These are phyloP conservation scores for Carpinus viminea DNA, from an alignment of 306 rosid genomes.

Conservation along the genomic window DNA sequence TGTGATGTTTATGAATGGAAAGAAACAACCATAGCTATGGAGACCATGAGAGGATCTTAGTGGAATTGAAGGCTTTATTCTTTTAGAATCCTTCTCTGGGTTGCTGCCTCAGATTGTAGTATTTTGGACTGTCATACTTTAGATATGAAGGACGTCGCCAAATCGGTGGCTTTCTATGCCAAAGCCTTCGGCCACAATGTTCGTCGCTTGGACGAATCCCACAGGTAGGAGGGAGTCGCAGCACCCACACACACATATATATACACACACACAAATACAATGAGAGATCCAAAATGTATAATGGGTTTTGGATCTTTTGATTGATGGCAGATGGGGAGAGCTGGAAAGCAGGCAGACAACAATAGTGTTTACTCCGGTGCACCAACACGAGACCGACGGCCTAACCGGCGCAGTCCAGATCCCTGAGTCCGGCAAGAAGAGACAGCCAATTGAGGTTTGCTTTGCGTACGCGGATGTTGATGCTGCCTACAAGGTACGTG, in stretches of 20 bases:
- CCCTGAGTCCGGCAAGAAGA: constrained; percentile 33
- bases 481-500: constrained; percentile 63
- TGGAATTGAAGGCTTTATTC: no score
- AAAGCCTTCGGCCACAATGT: constrained; percentile 71
- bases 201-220: constrained; percentile 76
- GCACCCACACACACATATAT: no score
- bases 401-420: constrained; percentile 63
- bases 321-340: constrained; percentile 72
- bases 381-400: constrained; percentile 74
- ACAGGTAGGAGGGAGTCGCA: constrained; percentile 32
- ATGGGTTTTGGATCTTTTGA: not conserved
- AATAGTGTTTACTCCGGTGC: constrained; percentile 75
- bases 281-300: not conserved
- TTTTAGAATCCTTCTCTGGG: no score
- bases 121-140: no score
- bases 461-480: constrained; percentile 68
- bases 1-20: no score
- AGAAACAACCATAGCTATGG: no score
- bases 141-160: constrained; percentile 53
- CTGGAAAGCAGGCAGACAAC: constrained; percentile 77
- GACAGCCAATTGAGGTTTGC: constrained; percentile 71
- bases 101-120: no score
- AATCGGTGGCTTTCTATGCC: constrained; percentile 64
- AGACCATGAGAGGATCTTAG: no score
- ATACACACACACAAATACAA: not conserved